Base-by-base conservation (phyloP, 164 flowering plant genomes). In the Macadamia tetraphylla region DNA sequence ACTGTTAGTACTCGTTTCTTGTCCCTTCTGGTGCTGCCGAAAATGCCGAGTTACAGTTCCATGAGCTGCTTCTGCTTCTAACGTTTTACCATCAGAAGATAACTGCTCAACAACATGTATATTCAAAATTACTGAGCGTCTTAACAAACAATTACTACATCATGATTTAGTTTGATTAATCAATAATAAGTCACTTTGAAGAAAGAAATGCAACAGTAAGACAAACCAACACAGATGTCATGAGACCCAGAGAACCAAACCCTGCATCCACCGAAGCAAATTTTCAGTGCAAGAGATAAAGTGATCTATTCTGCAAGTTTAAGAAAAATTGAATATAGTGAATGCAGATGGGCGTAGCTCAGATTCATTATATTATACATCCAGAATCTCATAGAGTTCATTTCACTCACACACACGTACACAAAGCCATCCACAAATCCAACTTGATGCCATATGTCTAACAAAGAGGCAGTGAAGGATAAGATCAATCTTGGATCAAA, bases 61-160 rank as follows among this genome's bases (percentile, higher is more conserved):
- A 83, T 95, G 99, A 81, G 99, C 99, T 60, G 99, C 98, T 71
- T 95, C 99, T 68, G 99, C 92, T 80, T 92, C 97, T 69, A 95
- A 70, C 32, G 98, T 95, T 75, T 81, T 92, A 64, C 99, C 98
- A 83, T 95, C 97, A 72, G 97, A 85, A 7, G 97, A 88, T 72
- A 95, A 73, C 99, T 95, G 82, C 77, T 76, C 8, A 69, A 57
- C 15, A 9, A 15, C 60, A 52, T 23, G n/a, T 17, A 56, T 14
- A n/a, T 23, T 35, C 30, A 61, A 42, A 40, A 10, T 52, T 7
- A 43, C 40, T 52, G 29, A 23, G 48, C n/a, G 48, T 14, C 31
- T 0, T 31, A 44, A 10, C 63, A 30, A 13, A 55, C 62, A 62
- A 53, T 31, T 58, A 58, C 6, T 46, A 15, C 1, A 58, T 58